phyloP scores from a whole-genome alignment of 1,284 basidiomycete species.

The Irpex lacteus region DNA sequence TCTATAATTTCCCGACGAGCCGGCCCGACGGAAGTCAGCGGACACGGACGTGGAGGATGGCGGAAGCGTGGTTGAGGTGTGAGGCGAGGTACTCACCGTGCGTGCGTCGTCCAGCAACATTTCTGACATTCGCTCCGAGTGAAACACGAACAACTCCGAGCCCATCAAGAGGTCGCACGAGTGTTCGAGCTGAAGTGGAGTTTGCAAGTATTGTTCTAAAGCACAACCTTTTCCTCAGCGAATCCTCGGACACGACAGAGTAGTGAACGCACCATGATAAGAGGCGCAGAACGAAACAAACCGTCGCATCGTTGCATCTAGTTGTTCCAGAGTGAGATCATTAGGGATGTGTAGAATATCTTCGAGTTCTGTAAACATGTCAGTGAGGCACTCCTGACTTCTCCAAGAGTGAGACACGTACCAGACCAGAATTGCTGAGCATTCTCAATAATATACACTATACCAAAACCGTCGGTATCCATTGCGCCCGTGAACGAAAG shows the following conservation, averaged over 20 bases:
- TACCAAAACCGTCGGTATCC: slow-evolving; percentile 47
- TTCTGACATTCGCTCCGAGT: slow-evolving; percentile 87
- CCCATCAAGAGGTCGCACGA: slow-evolving; percentile 73
- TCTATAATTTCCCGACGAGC: slow-evolving; percentile 38
- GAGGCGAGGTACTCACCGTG: slow-evolving; percentile 43
- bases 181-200: slow-evolving; percentile 76
- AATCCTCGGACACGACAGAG: neutral
- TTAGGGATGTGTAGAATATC: slow-evolving; percentile 71
- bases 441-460: slow-evolving; percentile 78
- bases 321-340: slow-evolving; percentile 63
- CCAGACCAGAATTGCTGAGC: slow-evolving; percentile 86
- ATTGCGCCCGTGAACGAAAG: neutral
- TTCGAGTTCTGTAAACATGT: slow-evolving; percentile 65
- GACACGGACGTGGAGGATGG: neutral
- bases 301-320: slow-evolving; percentile 76
- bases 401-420: slow-evolving; percentile 35
- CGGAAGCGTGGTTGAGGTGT: neutral
- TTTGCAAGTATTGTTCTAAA: slow-evolving; percentile 79
- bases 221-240: neutral
- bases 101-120: slow-evolving; percentile 69
- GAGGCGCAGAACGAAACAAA: slow-evolving; percentile 77
- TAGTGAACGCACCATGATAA: slow-evolving; percentile 71
- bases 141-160: slow-evolving; percentile 83
- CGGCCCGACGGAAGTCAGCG: neutral
- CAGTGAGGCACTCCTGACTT: neutral